Evolutionary conservation across 129 eudicot species (phyloP), one percentile per base, ranked within the genome.

Genomic region (Rutidosis leptorrhynchoides): DNA sequence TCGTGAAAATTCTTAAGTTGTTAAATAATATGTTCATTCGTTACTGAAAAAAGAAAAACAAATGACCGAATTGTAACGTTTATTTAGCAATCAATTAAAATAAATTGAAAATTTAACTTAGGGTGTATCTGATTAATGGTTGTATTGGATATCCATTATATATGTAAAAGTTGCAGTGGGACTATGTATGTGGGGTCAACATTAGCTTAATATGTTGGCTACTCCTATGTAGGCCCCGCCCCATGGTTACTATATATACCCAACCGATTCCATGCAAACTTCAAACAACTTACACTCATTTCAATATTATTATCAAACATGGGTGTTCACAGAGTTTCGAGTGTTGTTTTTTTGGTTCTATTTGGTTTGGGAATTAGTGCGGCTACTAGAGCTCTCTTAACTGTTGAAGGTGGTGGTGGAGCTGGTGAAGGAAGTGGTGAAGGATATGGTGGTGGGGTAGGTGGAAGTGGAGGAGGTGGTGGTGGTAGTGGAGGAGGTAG

Each of bases 331-430:
- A 87, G 55, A 70, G 45, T 69, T 66, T 58, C 78, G 3, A 73
- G 69, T 68, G 64, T 79, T 2, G 51, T 84, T 69, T 83, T 90
- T 83, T 79, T 86, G 64, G 78, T 86, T 35, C 32, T 90, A 33
- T 63, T 90, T 71, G 80, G 84, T 60, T 49, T 84, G 15, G 89
- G 83, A 2, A 23, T 86, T 46, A 83, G 84, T 70, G 86, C 79
- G 2, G 97, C 90, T 0, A 79, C 89, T 75, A 82, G 95, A 80
- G 69, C 87, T 37, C 91, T 90, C 49, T 68, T 85, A 68, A 68
- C 62, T 33, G 10, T 8, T 54, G 82, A 75, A 60, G 81, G 67
- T 20, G 84, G 83, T 28, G 74, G 78, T 27, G 83, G 78, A 16
- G 83, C 83, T 51, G 83, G 79, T 67, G 79, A 67, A 59, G 79